phyloP scores from a whole-genome alignment of 1,284 basidiomycete genomes.

The Pisolithus thermaeus region DNA sequence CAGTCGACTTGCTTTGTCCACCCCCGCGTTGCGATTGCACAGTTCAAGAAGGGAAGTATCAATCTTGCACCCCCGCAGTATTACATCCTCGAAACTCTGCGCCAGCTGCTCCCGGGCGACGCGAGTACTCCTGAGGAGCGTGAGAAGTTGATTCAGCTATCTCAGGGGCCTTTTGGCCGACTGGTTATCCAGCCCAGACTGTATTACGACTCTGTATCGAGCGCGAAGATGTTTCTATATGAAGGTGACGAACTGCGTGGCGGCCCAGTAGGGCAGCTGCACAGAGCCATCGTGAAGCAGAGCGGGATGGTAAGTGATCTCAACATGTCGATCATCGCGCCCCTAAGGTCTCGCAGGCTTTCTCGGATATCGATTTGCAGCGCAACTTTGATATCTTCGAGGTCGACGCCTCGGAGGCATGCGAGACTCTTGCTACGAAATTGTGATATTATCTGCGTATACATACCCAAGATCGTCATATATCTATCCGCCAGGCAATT shows the following conservation, averaged over 20 bases:
- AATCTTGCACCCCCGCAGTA: constrained; percentile 67
- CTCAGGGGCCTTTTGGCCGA: constrained; percentile 49
- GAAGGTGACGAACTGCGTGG: constrained; percentile 65
- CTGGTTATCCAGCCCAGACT: constrained; percentile 52
- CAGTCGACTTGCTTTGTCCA: constrained; percentile 58
- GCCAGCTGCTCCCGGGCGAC: constrained; percentile 39
- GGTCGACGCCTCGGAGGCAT: constrained; percentile 21
- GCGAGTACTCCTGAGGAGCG: constrained; percentile 40
- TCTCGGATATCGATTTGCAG: constrained; percentile 43
- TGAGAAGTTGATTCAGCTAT: constrained; percentile 40
- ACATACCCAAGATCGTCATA: not conserved
- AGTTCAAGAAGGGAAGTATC: constrained; percentile 46
- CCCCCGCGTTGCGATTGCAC: constrained; percentile 44
- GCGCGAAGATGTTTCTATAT: constrained; percentile 49
- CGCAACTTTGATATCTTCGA: constrained; percentile 58
- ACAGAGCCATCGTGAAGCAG: constrained; percentile 44
- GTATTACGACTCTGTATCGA: constrained; percentile 26
- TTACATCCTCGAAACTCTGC: constrained; percentile 58
- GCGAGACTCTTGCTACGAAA: not conserved
- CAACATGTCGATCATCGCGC: not conserved
- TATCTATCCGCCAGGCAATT: too few relatives aligned
- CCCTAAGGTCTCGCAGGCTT: constrained; percentile 29
- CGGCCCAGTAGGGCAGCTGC: constrained; percentile 49
- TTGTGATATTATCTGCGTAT: not conserved
- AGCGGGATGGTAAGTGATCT: constrained; percentile 40